Conservation (phyloP, 2,329 filamentous ascomycete genomes). For the Colletotrichum scovillei region DNA sequence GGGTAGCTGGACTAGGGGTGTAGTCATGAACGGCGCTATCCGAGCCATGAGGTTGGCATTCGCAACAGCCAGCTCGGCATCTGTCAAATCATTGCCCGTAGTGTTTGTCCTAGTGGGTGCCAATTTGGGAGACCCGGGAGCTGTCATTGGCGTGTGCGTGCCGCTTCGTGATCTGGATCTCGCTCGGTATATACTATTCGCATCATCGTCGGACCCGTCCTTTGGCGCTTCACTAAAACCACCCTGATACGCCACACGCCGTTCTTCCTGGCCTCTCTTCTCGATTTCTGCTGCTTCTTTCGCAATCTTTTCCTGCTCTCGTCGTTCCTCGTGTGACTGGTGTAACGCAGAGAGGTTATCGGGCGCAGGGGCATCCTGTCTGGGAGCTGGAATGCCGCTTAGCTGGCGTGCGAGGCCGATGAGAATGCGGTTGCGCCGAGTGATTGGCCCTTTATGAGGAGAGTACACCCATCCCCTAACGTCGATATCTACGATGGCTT, state of each 20-base stretch:
- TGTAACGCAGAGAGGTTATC: constrained; percentile 42
- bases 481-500: constrained; percentile 91
- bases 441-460: constrained; percentile 86
- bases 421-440: constrained; percentile 85
- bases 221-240: constrained; percentile 77
- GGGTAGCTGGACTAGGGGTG: constrained; percentile 78
- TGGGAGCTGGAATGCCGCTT: constrained; percentile 84
- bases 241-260: constrained; percentile 76
- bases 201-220: constrained; percentile 54
- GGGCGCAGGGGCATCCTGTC: constrained; percentile 42
- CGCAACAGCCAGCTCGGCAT: constrained; percentile 80
- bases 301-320: constrained; percentile 74
- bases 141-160: constrained; percentile 51
- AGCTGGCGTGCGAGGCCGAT: constrained; percentile 88
- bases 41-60: constrained; percentile 91
- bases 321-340: constrained; percentile 59
- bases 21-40: constrained; percentile 89
- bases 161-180: constrained; percentile 43
- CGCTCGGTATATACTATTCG: constrained; percentile 44
- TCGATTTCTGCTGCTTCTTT: constrained; percentile 83
- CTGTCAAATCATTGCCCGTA: constrained; percentile 71
- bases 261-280: constrained; percentile 76
- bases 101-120: constrained; percentile 49
- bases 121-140: constrained; percentile 56
- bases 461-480: constrained; percentile 96